A percentile compares a stretch with the other conserved stretches of the same genome.
phyloP scores from a whole-genome alignment of 345 rosid species.

The Pugionium dolabratum region DNA sequence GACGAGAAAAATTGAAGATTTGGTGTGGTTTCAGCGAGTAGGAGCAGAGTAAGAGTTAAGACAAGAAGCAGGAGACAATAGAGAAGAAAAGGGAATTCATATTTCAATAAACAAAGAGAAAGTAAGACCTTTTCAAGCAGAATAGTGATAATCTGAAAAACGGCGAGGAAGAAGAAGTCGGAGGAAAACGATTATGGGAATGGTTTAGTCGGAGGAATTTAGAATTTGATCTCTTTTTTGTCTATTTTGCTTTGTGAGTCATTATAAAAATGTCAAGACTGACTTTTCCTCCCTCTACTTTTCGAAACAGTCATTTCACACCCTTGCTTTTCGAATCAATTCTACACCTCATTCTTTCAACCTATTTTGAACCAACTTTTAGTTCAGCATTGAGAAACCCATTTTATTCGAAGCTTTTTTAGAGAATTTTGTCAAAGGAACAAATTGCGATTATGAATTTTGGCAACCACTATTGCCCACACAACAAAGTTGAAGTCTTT shows the following conservation, averaged over 20 bases:
- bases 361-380: too few relatives aligned
- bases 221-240: neutral
- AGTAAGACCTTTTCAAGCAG: conserved; percentile 36
- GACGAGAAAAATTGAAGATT: conserved; percentile 22
- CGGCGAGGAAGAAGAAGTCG: conserved; percentile 15
- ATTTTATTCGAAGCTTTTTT: too few relatives aligned
- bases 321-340: conserved; percentile 15
- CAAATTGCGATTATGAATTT: too few relatives aligned
- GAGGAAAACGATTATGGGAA: conserved; percentile 26
- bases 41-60: conserved; percentile 11
- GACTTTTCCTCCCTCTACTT: conserved; percentile 13
- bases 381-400: too few relatives aligned
- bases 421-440: too few relatives aligned
- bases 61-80: neutral
- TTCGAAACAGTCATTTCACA: conserved; percentile 16
- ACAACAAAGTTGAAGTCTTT: too few relatives aligned
- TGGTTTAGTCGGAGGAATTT: conserved; percentile 28
- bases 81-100: neutral
- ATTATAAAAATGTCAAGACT: conserved; percentile 2
- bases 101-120: neutral
- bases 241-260: neutral
- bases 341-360: too few relatives aligned
- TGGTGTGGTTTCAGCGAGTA: conserved; percentile 13
- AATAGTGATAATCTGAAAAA: conserved; percentile 39
- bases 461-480: too few relatives aligned